phyloP scores from a whole-genome alignment of 192 early-diverging fungal genomes.

The Dispira parvispora region DNA sequence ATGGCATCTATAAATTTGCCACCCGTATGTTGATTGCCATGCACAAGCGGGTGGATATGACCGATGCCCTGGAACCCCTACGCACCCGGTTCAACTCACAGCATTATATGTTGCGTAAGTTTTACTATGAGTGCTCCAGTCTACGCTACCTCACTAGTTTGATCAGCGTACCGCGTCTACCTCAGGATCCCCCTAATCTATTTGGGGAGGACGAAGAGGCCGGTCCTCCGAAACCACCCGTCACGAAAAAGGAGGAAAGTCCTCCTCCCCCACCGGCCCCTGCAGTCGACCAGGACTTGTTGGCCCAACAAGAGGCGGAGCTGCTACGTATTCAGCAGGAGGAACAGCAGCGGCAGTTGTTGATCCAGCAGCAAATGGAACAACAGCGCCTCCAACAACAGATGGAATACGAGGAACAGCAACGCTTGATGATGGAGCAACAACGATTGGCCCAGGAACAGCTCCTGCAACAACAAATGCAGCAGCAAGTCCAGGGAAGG shows the following conservation, averaged over 20 bases:
- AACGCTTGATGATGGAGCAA: slow-evolving; percentile 50
- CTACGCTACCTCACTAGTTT: slow-evolving; percentile 85
- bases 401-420: slow-evolving; percentile 58
- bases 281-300: slow-evolving; percentile 43
- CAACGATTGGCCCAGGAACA: slow-evolving; percentile 58
- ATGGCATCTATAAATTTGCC: slow-evolving; percentile 90
- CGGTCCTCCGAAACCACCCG: slow-evolving; percentile 43
- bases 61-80: slow-evolving; percentile 75
- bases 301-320: slow-evolving; percentile 34
- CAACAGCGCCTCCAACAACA: slow-evolving; percentile 50
- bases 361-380: slow-evolving; percentile 37
- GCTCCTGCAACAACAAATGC: slow-evolving; percentile 63
- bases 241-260: slow-evolving; percentile 22
- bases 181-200: slow-evolving; percentile 68
- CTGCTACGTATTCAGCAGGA: slow-evolving; percentile 46
- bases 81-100: slow-evolving; percentile 69
- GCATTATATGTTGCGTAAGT: slow-evolving; percentile 74
- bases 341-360: slow-evolving; percentile 38
- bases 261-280: slow-evolving; percentile 28
- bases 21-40: slow-evolving; percentile 92
- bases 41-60: slow-evolving; percentile 43
- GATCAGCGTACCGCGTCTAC: slow-evolving; percentile 73
- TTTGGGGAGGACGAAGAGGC: slow-evolving; percentile 38
- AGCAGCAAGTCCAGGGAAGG: slow-evolving; percentile 59
- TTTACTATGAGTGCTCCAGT: slow-evolving; percentile 82